These are phyloP conservation scores for Petrea volubilis DNA, from an alignment of 257 asterid species.

Conservation along the genomic window DNA sequence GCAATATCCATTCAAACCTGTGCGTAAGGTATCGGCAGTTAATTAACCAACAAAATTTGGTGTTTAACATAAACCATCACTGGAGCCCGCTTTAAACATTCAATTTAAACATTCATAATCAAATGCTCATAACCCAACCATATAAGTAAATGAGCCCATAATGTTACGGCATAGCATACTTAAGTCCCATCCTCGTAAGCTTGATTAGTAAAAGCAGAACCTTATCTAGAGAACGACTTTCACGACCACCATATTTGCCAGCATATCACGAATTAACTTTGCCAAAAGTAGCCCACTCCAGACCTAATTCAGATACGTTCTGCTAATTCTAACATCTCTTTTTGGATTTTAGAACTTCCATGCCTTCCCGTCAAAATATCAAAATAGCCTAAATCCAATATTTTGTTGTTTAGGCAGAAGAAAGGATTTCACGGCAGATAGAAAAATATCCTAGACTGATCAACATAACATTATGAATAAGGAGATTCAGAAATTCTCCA, in stretches of 20 bases:
- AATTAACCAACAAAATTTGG: no score
- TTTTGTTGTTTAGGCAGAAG: not conserved
- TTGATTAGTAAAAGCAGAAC: not conserved
- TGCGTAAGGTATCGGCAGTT: no score
- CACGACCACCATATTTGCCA: not conserved
- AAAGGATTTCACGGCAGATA: no score
- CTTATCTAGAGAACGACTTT: not conserved
- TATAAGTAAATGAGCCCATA: no score
- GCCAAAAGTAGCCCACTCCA: not conserved
- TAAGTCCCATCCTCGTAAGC: not conserved
- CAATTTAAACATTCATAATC: no score
- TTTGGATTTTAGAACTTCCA: not conserved
- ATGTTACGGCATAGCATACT: not conserved
- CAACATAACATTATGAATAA: not conserved
- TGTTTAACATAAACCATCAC: no score
- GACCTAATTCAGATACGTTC: not conserved
- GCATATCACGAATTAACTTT: not conserved
- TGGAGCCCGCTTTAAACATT: no score
- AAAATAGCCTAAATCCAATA: not conserved
- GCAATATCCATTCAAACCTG: no score
- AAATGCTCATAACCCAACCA: no score
- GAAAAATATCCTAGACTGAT: not conserved
- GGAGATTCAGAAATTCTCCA: not conserved
- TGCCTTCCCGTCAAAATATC: not conserved
- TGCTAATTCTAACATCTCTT: slow-evolving; percentile 1